Conservation (phyloP, 2,329 filamentous ascomycete genomes). For the Colletotrichum acutatum region DNA sequence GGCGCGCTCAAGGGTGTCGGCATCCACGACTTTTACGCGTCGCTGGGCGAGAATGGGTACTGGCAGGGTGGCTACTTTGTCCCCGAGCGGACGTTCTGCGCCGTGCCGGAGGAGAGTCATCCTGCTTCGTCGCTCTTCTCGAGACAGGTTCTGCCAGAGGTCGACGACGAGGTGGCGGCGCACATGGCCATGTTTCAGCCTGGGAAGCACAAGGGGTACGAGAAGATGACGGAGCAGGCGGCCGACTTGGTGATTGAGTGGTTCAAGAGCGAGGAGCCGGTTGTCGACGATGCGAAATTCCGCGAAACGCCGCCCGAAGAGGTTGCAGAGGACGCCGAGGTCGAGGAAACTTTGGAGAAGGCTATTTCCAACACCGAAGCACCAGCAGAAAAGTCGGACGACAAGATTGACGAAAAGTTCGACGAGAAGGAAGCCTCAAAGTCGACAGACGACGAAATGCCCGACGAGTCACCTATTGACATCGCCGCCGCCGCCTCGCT, state of each 20-base stretch:
- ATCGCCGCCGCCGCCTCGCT: slow-evolving; percentile 63
- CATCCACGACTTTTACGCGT: slow-evolving; percentile 80
- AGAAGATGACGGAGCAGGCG: slow-evolving; percentile 69
- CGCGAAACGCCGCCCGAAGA: slow-evolving; percentile 51
- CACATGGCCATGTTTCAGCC: slow-evolving; percentile 76
- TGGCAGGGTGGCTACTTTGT: slow-evolving; percentile 70
- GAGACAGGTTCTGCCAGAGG: slow-evolving; percentile 70
- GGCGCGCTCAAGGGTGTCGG: slow-evolving; percentile 71
- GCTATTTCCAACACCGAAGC: slow-evolving; percentile 40
- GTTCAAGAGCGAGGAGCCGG: slow-evolving; percentile 59
- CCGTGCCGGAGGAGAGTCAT: slow-evolving; percentile 67
- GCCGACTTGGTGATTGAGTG: slow-evolving; percentile 68
- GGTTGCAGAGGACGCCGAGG: slow-evolving; percentile 41
- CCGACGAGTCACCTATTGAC: slow-evolving; percentile 60
- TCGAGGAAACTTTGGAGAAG: slow-evolving; percentile 47
- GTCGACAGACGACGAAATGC: slow-evolving; percentile 39
- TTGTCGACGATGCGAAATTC: slow-evolving; percentile 60
- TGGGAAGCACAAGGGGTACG: slow-evolving; percentile 71
- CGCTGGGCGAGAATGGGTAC: slow-evolving; percentile 76
- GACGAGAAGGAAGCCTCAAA: slow-evolving; percentile 34
- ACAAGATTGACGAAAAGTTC: slow-evolving; percentile 16
- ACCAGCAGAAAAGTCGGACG: slow-evolving; percentile 37
- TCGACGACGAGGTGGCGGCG: slow-evolving; percentile 76
- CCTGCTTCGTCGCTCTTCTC: slow-evolving; percentile 55
- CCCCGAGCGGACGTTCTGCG: slow-evolving; percentile 82